Evolutionary conservation across 139 green algal genomes (phyloP).

Genomic region (Chlorella sp.): DNA sequence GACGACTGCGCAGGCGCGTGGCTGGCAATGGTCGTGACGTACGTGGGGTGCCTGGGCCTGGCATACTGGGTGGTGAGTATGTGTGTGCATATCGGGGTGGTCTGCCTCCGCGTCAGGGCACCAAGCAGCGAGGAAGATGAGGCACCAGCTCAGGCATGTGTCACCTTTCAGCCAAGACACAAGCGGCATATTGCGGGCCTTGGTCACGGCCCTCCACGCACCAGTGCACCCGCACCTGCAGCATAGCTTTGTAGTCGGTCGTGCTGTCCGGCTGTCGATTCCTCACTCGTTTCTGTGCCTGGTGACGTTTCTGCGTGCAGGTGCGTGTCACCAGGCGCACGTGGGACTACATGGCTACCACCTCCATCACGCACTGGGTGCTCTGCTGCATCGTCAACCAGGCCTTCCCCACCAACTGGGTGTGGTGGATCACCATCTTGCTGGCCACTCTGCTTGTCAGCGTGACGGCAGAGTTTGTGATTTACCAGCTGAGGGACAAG

Average conservation of each 20-base stretch:
- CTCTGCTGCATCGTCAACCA: conserved; percentile 42
- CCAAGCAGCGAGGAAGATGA: not conserved
- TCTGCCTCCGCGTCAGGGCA: no score
- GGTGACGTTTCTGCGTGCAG: not conserved
- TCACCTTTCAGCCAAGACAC: no score
- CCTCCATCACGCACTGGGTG: conserved; percentile 29
- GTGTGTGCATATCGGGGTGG: not conserved
- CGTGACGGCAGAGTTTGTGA: conserved; percentile 24
- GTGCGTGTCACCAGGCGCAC: conserved; percentile 23
- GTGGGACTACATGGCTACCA: conserved; percentile 43
- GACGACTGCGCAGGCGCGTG: conserved; percentile 35
- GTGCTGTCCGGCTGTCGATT: not conserved
- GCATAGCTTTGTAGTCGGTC: not conserved
- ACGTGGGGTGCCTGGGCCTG: conserved; percentile 18
- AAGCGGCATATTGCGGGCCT: no score
- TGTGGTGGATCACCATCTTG: conserved; percentile 46
- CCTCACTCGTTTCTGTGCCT: not conserved
- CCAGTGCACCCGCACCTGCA: not conserved
- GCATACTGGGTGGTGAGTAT: conserved; percentile 24
- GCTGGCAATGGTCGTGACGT: conserved; percentile 39
- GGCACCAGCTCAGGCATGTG: not conserved
- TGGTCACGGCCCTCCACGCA: not conserved
- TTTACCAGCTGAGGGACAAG: conserved; percentile 40
- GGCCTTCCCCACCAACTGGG: conserved; percentile 42
- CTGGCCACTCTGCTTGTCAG: conserved; percentile 17